These are phyloP conservation scores for Aspergillus campestris DNA, from an alignment of 495 filamentous ascomycete species.

Conservation along the genomic window DNA sequence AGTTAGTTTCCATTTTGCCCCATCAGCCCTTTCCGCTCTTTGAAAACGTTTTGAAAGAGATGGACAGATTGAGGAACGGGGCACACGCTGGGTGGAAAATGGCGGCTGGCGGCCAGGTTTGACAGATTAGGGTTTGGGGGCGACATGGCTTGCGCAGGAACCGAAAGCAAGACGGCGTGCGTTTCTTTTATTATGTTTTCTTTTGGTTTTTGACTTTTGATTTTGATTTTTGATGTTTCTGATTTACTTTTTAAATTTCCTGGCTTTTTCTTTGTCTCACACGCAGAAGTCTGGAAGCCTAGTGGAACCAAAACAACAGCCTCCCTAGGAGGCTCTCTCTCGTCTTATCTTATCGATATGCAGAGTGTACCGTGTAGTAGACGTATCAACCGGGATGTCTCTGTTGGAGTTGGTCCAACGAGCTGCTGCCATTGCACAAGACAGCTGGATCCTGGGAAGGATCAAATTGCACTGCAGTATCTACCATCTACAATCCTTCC, in stretches of 20 bases:
- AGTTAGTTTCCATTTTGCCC: too few relatives aligned
- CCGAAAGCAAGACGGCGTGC: slow-evolving; percentile 11
- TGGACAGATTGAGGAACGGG: neutral
- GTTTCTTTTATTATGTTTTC: slow-evolving; percentile 6
- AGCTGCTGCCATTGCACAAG: too few relatives aligned
- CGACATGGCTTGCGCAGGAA: slow-evolving; percentile 20
- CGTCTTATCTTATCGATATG: slow-evolving; percentile 3
- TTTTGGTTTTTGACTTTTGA: neutral
- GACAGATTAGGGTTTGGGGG: neutral
- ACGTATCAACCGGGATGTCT: too few relatives aligned
- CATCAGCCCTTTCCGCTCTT: neutral
- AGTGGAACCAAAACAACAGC: neutral
- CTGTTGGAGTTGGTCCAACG: too few relatives aligned
- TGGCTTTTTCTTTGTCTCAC: slow-evolving; percentile 7
- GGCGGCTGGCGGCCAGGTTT: neutral
- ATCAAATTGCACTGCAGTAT: too few relatives aligned
- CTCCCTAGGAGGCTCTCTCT: neutral
- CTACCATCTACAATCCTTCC: too few relatives aligned
- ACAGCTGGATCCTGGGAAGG: too few relatives aligned
- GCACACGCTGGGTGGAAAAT: too few relatives aligned
- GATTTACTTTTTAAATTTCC: slow-evolving; percentile 7
- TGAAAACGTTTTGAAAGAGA: neutral
- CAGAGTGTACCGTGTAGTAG: neutral
- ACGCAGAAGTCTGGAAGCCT: neutral
- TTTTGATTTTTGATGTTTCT: slow-evolving; percentile 9